phyloP scores from a whole-genome alignment of 78 protist genomes.

The Dictyostelium intermedium region DNA sequence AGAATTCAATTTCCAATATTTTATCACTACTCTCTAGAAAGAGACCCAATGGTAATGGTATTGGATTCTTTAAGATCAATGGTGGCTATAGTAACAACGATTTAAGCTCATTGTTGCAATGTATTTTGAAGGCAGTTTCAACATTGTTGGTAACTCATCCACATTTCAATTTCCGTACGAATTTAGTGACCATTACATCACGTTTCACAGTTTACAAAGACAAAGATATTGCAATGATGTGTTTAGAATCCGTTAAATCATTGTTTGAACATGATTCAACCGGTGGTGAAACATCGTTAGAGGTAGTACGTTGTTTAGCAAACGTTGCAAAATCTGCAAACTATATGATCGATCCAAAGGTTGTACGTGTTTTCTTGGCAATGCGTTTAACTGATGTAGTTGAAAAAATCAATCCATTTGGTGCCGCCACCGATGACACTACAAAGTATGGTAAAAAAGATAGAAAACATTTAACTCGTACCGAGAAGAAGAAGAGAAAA shows the following conservation, averaged over 20 bases:
- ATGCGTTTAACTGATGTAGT: constrained; percentile 42
- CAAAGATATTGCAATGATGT: constrained; percentile 11
- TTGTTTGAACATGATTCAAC: constrained; percentile 44
- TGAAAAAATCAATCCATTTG: constrained; percentile 69
- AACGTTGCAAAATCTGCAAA: constrained; percentile 59
- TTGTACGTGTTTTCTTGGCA: constrained; percentile 23
- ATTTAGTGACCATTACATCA: constrained; percentile 27
- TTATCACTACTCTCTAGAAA: background rate
- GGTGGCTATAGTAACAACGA: background rate
- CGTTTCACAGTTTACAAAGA: constrained; percentile 47
- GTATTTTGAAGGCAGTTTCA: background rate
- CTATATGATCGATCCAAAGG: constrained; percentile 48
- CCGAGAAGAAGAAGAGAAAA: constrained; percentile 3
- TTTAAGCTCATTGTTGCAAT: background rate
- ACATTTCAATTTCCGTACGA: constrained; percentile 66
- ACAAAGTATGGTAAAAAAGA: background rate
- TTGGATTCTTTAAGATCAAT: background rate
- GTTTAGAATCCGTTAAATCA: background rate
- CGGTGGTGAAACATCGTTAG: constrained; percentile 67
- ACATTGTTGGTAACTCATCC: constrained; percentile 26
- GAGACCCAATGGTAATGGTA: background rate
- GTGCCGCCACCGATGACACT: background rate
- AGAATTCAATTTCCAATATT: constrained; percentile 34
- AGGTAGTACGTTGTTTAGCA: constrained; percentile 33
- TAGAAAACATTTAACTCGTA: constrained; percentile 5